Base-by-base conservation (phyloP, 2,329 filamentous ascomycete genomes). In the Fusarium sulawesiense region DNA sequence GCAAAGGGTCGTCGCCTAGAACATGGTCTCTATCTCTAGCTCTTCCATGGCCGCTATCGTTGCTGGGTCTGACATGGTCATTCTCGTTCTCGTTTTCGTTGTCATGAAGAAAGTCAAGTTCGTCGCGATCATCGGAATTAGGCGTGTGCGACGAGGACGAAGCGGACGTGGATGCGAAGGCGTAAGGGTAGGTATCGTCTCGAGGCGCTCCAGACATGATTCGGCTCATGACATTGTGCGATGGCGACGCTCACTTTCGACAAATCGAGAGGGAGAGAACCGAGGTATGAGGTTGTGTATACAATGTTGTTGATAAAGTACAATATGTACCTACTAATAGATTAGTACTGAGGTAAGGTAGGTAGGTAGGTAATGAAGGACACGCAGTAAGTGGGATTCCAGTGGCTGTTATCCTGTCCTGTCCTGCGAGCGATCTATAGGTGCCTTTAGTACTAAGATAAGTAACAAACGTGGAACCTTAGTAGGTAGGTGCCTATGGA, bases 1-100 rank as follows among this genome's bases (percentile, higher is more conserved):
- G 81, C 61, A 90, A 79, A 21, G 89, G 87, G 76, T 91, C 88
- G 49, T 88, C 83, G 45, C 81, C 82, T 56, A 91, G 81, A 37
- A 88, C 68, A 54, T 79, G 77, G 55, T 58, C 55, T 50, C 55
- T 45, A 48, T 46, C 51, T 42, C 53, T 48, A 27, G 44, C 40
- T n/a, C 62, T 66, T n/a, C 63, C 62, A 30, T 62, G 62, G 40
- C 51, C 54, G 21, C 59, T 66, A 29, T 74, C 64, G 59, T 72
- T 64, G 55, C 74, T 74, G 61, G 59, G 71, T 85, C 56, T 25
- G 16, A 27, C 25, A 27, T 47, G 11, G 18, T 29, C 44, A 13
- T 48, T 30, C 13, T 30, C 29, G 14, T 46, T 55, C 53, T 77
- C 75, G 27, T 48, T 30, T n/a, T 30, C 29, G n/a, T 55, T 46